Evolutionary conservation across 2,329 filamentous ascomycete species (phyloP), one percentile per base, ranked within the genome.

Genomic region (Monilinia aucupariae): DNA sequence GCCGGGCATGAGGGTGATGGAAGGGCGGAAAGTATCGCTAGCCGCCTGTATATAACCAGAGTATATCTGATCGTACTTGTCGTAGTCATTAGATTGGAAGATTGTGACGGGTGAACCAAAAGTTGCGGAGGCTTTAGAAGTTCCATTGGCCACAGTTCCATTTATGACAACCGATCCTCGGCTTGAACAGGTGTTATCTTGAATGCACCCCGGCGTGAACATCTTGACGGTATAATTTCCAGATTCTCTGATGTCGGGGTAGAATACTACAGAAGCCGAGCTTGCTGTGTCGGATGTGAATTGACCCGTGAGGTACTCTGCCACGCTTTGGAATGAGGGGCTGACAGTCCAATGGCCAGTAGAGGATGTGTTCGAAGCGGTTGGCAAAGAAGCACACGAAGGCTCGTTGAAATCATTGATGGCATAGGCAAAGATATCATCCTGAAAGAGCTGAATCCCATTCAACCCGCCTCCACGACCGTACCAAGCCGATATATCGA

Each of bases 11-110:
- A 99, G 78, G 0, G 89, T 96, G 59, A 99, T 86, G 5, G 84
- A 85, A 17, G 93, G 91, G 49, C 86, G 86, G 79, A 97, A 97
- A 25, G 82, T 83, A 66, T 78, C 79, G 12, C 84, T 87, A 60
- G 83, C 86, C 61, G 87, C 86, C 72, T 97, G 91, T 61, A 99
- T 85, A 68, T 86, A 86, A 53, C 92, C 94, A 68, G 88, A 89
- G 76, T 92, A 96, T 64, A 99, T 86, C 69, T 90, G 87, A 73
- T 99, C 94, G 72, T 96, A 97, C 76, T 99, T 99, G 79, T 97
- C 93, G 74, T 88, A 96, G 74, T 96, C 84, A 77, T 99, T 99
- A 22, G 92, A 96, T 76, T 99, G 94, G 73, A 84, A 96, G 9
- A 97, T 78, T 0, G 83, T 81, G 0, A 81, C 84, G 4, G 54